Evolutionary conservation across 2,329 filamentous ascomycete genomes (phyloP).

Genomic region (Phialophora verrucosa): DNA sequence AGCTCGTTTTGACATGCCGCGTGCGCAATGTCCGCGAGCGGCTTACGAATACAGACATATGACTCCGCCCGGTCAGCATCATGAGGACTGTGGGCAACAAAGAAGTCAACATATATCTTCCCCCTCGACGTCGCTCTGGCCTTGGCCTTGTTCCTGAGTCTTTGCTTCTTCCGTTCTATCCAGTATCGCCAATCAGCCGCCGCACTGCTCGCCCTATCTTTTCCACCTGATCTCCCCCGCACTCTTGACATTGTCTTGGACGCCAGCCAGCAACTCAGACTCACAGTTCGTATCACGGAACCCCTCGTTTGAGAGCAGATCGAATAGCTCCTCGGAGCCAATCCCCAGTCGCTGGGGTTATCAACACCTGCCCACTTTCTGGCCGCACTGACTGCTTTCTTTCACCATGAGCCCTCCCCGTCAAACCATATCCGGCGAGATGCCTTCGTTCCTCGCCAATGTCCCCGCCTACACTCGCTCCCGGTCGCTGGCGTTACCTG

Average conservation of each 20-base stretch:
- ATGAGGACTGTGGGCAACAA: neutral
- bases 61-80: neutral
- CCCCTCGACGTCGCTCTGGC: constrained; percentile 2
- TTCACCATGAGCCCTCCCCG: constrained; percentile 22
- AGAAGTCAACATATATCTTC: neutral
- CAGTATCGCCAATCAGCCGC: constrained; percentile 19
- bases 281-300: constrained; percentile 1
- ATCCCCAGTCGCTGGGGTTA: constrained; percentile 8
- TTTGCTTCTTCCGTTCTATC: constrained; percentile 10
- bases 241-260: constrained; percentile 7
- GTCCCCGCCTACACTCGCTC: constrained; percentile 31
- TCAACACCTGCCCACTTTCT: constrained; percentile 11
- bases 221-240: constrained; percentile 19
- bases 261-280: neutral
- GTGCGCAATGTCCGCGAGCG: constrained; percentile 5
- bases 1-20: neutral
- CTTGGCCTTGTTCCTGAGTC: constrained; percentile 11
- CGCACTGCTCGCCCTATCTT: constrained; percentile 1
- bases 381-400: constrained; percentile 9
- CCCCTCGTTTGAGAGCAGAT: constrained; percentile 14
- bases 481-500: constrained; percentile 27
- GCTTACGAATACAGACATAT: constrained; percentile 14
- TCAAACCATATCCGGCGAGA: constrained; percentile 30
- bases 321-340: constrained; percentile 5
- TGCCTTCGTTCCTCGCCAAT: constrained; percentile 34